A percentile compares a stretch with the other conserved stretches of the same genome.
phyloP scores from a whole-genome alignment of 1,284 basidiomycete genomes.

The Naganishia cerealis region DNA sequence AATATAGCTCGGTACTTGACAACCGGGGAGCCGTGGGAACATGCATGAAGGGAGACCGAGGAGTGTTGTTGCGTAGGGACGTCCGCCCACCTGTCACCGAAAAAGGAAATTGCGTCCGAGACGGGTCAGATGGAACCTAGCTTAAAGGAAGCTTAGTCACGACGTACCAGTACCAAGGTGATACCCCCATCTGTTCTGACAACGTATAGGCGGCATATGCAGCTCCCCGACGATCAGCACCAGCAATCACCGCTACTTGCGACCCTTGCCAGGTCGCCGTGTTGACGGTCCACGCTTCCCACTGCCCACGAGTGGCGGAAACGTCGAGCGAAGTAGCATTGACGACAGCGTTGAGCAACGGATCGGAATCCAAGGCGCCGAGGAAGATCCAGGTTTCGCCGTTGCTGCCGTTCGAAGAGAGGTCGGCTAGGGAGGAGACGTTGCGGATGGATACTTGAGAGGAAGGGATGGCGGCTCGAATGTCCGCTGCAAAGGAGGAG shows the following conservation, averaged over 20 bases:
- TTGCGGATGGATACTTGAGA: constrained; percentile 1
- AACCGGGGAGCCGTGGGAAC: constrained; percentile 66
- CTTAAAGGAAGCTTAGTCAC: no score
- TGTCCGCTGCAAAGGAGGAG: constrained; percentile 65
- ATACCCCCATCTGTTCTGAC: constrained; percentile 67
- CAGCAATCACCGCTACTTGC: constrained; percentile 18
- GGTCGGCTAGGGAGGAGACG: constrained; percentile 1
- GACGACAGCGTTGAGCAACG: constrained; percentile 36
- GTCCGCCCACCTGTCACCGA: constrained; percentile 60
- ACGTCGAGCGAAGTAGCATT: constrained; percentile 66
- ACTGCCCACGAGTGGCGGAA: constrained; percentile 62
- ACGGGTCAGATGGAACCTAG: no score
- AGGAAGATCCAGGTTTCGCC: constrained; percentile 57
- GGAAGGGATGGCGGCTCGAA: constrained; percentile 55
- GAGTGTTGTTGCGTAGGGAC: constrained; percentile 62
- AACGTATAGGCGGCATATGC: constrained; percentile 70
- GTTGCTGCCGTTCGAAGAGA: constrained; percentile 60
- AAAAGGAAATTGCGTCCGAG: neutral
- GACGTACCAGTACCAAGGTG: constrained; percentile 45
- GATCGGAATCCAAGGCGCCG: constrained; percentile 40
- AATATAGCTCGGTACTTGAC: constrained; percentile 69
- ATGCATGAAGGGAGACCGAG: constrained; percentile 59
- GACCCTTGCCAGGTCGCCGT: constrained; percentile 55
- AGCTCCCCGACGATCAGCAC: constrained; percentile 49
- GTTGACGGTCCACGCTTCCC: constrained; percentile 57